phyloP scores from a whole-genome alignment of 2,329 filamentous ascomycete genomes.

The Calycina marina region DNA sequence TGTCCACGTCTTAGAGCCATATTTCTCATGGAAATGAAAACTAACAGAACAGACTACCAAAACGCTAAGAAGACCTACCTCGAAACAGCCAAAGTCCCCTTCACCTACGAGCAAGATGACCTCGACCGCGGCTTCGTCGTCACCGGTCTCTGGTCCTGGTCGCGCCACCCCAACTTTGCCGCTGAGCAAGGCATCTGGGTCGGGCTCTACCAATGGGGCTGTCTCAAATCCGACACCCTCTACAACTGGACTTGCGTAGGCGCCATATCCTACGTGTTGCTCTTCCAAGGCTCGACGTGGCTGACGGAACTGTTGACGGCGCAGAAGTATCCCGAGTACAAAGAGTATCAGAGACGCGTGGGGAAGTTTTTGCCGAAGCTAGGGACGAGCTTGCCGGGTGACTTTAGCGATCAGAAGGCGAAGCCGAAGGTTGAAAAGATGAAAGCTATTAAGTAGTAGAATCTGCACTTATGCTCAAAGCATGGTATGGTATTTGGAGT shows the following conservation, averaged over 20 bases:
- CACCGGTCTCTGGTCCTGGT: constrained; percentile 73
- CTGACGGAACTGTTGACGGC: constrained; percentile 73
- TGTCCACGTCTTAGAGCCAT: no score
- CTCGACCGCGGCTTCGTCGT: constrained; percentile 83
- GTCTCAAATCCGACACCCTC: constrained; percentile 52
- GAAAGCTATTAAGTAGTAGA: background rate
- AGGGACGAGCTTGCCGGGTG: constrained; percentile 12
- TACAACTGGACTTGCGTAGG: constrained; percentile 72
- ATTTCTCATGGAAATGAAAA: no score
- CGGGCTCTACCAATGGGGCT: constrained; percentile 75
- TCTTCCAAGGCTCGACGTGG: constrained; percentile 83
- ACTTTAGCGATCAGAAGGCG: constrained; percentile 16
- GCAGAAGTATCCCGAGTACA: constrained; percentile 79
- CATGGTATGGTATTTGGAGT: no score
- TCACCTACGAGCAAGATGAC: constrained; percentile 51
- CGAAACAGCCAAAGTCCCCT: constrained; percentile 54
- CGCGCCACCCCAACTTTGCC: constrained; percentile 87
- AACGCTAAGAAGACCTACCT: constrained; percentile 64
- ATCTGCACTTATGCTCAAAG: no score
- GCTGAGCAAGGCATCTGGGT: constrained; percentile 90
- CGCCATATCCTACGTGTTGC: constrained; percentile 50
- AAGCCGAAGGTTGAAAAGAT: constrained; percentile 7
- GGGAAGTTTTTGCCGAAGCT: constrained; percentile 62
- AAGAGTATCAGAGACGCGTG: constrained; percentile 67
- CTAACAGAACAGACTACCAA: constrained; percentile 56